Evolutionary conservation across 176 grass and related monocot species (phyloP).

Genomic region (Carex scoparia): DNA sequence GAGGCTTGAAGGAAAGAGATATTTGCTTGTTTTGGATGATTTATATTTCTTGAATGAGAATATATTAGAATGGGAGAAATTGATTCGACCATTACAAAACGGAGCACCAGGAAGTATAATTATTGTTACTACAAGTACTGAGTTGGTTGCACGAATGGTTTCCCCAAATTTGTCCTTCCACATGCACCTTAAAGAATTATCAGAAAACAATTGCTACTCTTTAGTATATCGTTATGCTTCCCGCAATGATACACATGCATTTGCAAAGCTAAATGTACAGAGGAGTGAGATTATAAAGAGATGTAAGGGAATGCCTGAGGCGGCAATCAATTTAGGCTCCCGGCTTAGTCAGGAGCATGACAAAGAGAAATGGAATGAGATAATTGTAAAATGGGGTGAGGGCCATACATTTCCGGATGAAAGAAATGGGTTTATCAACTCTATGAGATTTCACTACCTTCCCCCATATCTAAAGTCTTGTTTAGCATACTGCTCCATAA

Average conservation of each 20-base stretch:
- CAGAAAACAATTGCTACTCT: slow-evolving; percentile 24
- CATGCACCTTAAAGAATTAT: background rate
- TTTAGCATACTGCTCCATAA: slow-evolving; percentile 42
- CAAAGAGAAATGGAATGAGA: slow-evolving; percentile 26
- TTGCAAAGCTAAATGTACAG: background rate
- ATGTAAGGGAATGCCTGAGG: slow-evolving; percentile 29
- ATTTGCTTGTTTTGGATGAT: slow-evolving; percentile 51
- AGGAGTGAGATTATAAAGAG: slow-evolving; percentile 19
- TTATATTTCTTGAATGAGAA: slow-evolving; percentile 30
- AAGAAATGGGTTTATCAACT: background rate
- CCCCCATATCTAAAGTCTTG: slow-evolving; percentile 34
- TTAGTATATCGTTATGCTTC: slow-evolving; percentile 16
- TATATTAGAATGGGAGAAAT: slow-evolving; percentile 23
- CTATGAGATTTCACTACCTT: slow-evolving; percentile 32
- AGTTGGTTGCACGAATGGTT: too few relatives aligned
- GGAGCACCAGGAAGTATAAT: slow-evolving; percentile 36
- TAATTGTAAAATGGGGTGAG: background rate
- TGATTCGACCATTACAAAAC: slow-evolving; percentile 12
- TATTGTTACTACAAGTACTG: slow-evolving; percentile 31
- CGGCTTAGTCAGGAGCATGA: slow-evolving; percentile 20
- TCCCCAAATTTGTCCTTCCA: background rate
- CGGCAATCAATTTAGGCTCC: slow-evolving; percentile 29
- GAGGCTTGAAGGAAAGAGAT: slow-evolving; percentile 26
- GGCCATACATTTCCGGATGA: background rate
- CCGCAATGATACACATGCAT: background rate